Evolutionary conservation across 2,329 filamentous ascomycete species (phyloP).

Genomic region (Clarireedia paspali): DNA sequence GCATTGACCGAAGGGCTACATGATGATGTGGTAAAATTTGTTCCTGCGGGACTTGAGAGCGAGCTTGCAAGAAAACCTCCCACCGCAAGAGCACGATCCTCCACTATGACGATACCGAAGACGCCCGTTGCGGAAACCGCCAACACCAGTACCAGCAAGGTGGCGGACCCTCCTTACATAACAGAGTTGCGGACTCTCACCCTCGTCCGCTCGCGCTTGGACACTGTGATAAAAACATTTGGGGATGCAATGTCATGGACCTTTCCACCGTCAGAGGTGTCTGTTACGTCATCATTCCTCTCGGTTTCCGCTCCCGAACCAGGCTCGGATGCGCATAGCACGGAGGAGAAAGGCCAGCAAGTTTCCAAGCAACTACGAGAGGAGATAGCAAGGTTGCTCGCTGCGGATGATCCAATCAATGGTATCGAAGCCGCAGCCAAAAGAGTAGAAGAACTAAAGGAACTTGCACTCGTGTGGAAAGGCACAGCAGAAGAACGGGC

Average conservation of each 20-base stretch:
- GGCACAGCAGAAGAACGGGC: conserved; percentile 94
- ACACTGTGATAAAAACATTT: conserved; percentile 84
- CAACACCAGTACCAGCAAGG: conserved; percentile 14
- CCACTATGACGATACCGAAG: conserved; percentile 22
- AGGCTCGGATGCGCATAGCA: conserved; percentile 56
- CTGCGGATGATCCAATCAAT: conserved; percentile 49
- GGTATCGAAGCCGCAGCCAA: conserved; percentile 67
- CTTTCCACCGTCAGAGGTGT: conserved; percentile 79
- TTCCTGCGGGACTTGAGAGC: conserved; percentile 41
- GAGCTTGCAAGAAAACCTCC: conserved; percentile 18
- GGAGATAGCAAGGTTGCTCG: conserved; percentile 64
- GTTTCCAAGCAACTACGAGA: conserved; percentile 62
- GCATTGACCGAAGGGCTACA: conserved; percentile 64
- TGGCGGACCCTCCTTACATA: conserved; percentile 58
- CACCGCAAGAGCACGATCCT: conserved; percentile 19
- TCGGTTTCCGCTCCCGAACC: conserved; percentile 82
- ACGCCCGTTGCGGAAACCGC: conserved; percentile 21
- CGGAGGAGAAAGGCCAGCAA: conserved; percentile 81
- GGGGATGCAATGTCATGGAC: conserved; percentile 95
- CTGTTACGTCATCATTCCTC: conserved; percentile 76
- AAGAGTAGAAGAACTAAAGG: conserved; percentile 69
- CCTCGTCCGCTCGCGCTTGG: conserved; percentile 74
- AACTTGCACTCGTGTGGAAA: conserved; percentile 77
- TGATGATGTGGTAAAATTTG: conserved; percentile 65
- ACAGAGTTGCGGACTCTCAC: conserved; percentile 74